phyloP scores from a whole-genome alignment of 768 basidiomycete genomes.

The Collybia mongolica region DNA sequence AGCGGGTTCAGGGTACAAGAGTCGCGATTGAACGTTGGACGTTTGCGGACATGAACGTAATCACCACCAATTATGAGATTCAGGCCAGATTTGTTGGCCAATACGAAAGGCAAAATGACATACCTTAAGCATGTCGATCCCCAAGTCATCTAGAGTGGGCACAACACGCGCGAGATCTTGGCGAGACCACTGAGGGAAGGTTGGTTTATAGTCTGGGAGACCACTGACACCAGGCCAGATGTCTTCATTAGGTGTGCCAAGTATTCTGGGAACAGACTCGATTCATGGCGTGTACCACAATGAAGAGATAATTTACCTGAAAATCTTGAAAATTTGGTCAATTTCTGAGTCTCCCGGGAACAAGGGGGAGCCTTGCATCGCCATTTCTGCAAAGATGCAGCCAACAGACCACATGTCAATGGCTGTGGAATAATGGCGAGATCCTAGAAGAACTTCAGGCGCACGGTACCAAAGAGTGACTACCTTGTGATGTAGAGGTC shows the following conservation, averaged over 20 bases:
- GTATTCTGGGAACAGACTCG: slow-evolving; percentile 51
- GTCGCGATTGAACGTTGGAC: not conserved
- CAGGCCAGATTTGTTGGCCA: not conserved
- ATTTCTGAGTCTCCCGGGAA: slow-evolving; percentile 99
- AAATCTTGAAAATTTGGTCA: slow-evolving; percentile 99
- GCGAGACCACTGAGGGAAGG: slow-evolving; percentile 93
- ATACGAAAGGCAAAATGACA: slow-evolving; percentile 10
- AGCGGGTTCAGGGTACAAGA: not conserved
- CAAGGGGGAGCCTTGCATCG: slow-evolving; percentile 82
- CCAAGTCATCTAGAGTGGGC: slow-evolving; percentile 68
- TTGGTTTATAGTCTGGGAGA: slow-evolving; percentile 92
- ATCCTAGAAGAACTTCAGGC: slow-evolving; percentile 94
- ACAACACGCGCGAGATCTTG: slow-evolving; percentile 71
- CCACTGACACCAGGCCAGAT: slow-evolving; percentile 87
- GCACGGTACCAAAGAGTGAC: slow-evolving; percentile 99
- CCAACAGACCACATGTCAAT: slow-evolving; percentile 99
- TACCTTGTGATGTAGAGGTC: slow-evolving; percentile 55
- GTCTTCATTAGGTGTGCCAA: slow-evolving; percentile 92
- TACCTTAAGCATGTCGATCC: slow-evolving; percentile 81
- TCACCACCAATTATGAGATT: not conserved
- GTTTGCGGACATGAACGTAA: not conserved
- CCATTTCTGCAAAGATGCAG: slow-evolving; percentile 99
- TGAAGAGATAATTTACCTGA: slow-evolving; percentile 60
- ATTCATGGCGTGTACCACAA: not conserved
- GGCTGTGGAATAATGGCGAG: slow-evolving; percentile 94